These are phyloP conservation scores for Albifimbria verrucaria DNA, from an alignment of 2,329 filamentous ascomycete species.

Conservation along the genomic window DNA sequence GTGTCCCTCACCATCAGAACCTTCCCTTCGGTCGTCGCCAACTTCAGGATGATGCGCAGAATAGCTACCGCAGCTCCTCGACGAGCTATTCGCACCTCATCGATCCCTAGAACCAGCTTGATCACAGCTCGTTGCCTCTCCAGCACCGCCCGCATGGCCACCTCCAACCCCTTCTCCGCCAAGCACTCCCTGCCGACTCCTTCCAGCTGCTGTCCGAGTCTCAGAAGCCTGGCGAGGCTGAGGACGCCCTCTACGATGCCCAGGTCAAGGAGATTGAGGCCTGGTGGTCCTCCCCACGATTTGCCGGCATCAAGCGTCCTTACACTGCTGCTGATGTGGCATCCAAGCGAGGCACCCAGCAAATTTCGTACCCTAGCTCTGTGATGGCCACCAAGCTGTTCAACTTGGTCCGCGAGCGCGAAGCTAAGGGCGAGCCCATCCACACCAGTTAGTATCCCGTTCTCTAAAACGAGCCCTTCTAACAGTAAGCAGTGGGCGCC, in stretches of 20 bases:
- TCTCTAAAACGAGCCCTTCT: not conserved
- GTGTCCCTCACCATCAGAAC: not conserved
- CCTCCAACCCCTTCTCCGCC: slow-evolving; percentile 24
- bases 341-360: slow-evolving; percentile 83
- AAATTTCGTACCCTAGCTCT: slow-evolving; percentile 87
- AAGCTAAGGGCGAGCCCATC: slow-evolving; percentile 77
- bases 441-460: slow-evolving; percentile 66
- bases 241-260: slow-evolving; percentile 80
- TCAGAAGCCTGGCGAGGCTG: slow-evolving; percentile 73
- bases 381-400: slow-evolving; percentile 95
- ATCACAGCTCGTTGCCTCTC: slow-evolving; percentile 26
- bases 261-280: slow-evolving; percentile 81
- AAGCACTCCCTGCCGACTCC: slow-evolving; percentile 58
- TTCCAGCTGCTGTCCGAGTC: slow-evolving; percentile 82
- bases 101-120: slow-evolving; percentile 10
- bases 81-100: slow-evolving; percentile 20
- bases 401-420: slow-evolving; percentile 76
- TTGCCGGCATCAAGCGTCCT: slow-evolving; percentile 83
- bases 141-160: slow-evolving; percentile 27
- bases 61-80: slow-evolving; percentile 26
- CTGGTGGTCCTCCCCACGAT: slow-evolving; percentile 88
- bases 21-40: not conserved
- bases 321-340: slow-evolving; percentile 91
- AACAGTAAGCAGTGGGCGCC: slow-evolving; percentile 69
- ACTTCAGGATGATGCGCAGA: slow-evolving; percentile 28